Conservation (phyloP, 768 basidiomycete genomes). For the Tylopilus sp. region DNA sequence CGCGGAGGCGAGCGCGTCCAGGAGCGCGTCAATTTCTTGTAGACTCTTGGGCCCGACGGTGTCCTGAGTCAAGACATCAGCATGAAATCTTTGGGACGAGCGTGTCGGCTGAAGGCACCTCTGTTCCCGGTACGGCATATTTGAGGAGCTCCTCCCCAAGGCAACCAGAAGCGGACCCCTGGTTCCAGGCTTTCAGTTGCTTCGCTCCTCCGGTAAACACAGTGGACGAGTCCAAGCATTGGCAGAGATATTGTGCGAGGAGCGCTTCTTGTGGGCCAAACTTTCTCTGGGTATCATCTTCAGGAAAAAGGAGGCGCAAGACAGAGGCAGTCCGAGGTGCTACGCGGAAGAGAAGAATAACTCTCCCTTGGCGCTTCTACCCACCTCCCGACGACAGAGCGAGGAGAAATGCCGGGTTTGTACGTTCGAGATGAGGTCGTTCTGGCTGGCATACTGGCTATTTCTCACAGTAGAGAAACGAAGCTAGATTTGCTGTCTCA, state of each 20-base stretch:
- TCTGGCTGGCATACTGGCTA: slow-evolving; percentile 30
- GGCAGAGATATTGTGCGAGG: slow-evolving; percentile 50
- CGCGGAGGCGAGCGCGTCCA: slow-evolving; percentile 71
- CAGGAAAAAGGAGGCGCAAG: slow-evolving; percentile 81
- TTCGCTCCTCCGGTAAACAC: slow-evolving; percentile 23
- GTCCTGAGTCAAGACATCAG: slow-evolving; percentile 18
- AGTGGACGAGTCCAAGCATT: slow-evolving; percentile 42
- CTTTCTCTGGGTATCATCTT: slow-evolving; percentile 67
- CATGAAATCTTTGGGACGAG: not conserved
- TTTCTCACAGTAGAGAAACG: slow-evolving; percentile 46
- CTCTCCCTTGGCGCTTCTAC: slow-evolving; percentile 36
- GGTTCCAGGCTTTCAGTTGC: slow-evolving; percentile 38
- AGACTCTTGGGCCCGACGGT: slow-evolving; percentile 32
- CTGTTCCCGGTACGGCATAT: slow-evolving; percentile 34
- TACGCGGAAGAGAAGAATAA: slow-evolving; percentile 46
- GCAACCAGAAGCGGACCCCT: slow-evolving; percentile 54
- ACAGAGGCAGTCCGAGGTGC: slow-evolving; percentile 57
- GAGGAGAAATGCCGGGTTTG: slow-evolving; percentile 25
- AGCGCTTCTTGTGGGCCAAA: slow-evolving; percentile 70
- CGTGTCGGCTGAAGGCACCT: slow-evolving; percentile 28
- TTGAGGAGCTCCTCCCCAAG: slow-evolving; percentile 63
- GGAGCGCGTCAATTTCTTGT: slow-evolving; percentile 55
- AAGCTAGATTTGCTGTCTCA: slow-evolving; percentile 36
- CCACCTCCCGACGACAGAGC: slow-evolving; percentile 45
- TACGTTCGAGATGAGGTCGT: slow-evolving; percentile 17